Percentiles rank a stretch among this genome's conserved stretches.
These are phyloP conservation scores for Meredithiella fracta DNA, from an alignment of 2,329 filamentous ascomycete species.

Conservation along the genomic window DNA sequence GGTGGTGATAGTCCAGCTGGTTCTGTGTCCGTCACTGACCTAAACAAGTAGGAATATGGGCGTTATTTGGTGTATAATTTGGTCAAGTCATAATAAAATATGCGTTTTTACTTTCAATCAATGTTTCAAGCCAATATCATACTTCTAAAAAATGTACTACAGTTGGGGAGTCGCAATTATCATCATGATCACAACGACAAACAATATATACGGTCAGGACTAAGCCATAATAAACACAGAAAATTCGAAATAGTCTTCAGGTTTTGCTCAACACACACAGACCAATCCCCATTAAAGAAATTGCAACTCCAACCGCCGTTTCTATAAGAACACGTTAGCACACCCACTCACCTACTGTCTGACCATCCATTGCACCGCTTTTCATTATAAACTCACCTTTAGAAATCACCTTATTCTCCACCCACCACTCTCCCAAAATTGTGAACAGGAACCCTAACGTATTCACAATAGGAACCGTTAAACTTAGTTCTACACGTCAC, in stretches of 20 bases:
- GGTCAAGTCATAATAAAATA: no score
- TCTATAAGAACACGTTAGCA: slow-evolving; percentile 30
- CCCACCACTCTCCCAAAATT: slow-evolving; percentile 86
- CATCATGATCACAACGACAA: background rate
- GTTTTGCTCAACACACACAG: slow-evolving; percentile 61
- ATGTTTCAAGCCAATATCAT: background rate
- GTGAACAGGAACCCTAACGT: slow-evolving; percentile 93
- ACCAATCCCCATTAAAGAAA: slow-evolving; percentile 66
- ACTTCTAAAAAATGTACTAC: background rate
- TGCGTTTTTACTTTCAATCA: no score
- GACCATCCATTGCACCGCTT: background rate
- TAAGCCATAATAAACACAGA: no score
- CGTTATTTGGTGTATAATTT: no score
- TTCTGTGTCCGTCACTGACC: background rate
- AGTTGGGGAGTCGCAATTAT: background rate
- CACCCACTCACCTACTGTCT: background rate
- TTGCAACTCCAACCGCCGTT: slow-evolving; percentile 64
- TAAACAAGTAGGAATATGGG: no score
- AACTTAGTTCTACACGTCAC: slow-evolving; percentile 52
- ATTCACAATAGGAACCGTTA: slow-evolving; percentile 91
- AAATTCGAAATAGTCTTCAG: no score
- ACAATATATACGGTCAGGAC: no score
- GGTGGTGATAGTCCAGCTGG: background rate
- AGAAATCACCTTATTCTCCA: slow-evolving; percentile 78
- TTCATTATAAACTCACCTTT: slow-evolving; percentile 37